These are phyloP conservation scores for Saccharomycopsis fibuligera DNA, from an alignment of 805 yeast species.

Conservation along the genomic window DNA sequence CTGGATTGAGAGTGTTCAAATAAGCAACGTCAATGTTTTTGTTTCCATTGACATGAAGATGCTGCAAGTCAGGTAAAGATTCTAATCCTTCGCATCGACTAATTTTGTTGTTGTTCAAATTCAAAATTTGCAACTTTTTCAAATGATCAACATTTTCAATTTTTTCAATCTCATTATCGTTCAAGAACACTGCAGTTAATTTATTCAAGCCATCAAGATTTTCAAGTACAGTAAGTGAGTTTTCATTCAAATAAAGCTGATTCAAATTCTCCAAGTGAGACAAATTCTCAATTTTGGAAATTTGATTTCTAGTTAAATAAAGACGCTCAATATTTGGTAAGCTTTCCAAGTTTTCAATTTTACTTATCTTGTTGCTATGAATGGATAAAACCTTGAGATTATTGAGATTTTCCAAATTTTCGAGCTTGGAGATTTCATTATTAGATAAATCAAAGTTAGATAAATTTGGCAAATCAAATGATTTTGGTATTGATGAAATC, in stretches of 20 bases:
- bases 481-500: not conserved
- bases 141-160: constrained; percentile 10
- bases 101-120: constrained; percentile 11
- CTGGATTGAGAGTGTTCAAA: constrained; percentile 3
- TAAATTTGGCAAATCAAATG: not conserved
- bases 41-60: constrained; percentile 12
- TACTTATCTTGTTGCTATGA: constrained; percentile 1
- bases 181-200: constrained; percentile 6
- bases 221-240: not conserved
- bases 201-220: not conserved
- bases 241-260: constrained; percentile 56
- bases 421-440: constrained; percentile 9
- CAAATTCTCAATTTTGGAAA: constrained; percentile 26
- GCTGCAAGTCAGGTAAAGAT: constrained; percentile 5
- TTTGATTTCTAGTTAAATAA: constrained; percentile 8
- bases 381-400: constrained; percentile 2
- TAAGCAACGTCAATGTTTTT: constrained; percentile 6
- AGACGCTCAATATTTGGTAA: not conserved
- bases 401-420: constrained; percentile 6
- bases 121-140: constrained; percentile 4
- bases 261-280: constrained; percentile 31
- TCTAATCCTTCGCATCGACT: constrained; percentile 4
- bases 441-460: constrained; percentile 5
- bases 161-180: constrained; percentile 5
- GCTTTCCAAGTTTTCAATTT: constrained; percentile 13